Evolutionary conservation across 129 eudicot genomes (phyloP).

Genomic region (Pittosporum tobira): DNA sequence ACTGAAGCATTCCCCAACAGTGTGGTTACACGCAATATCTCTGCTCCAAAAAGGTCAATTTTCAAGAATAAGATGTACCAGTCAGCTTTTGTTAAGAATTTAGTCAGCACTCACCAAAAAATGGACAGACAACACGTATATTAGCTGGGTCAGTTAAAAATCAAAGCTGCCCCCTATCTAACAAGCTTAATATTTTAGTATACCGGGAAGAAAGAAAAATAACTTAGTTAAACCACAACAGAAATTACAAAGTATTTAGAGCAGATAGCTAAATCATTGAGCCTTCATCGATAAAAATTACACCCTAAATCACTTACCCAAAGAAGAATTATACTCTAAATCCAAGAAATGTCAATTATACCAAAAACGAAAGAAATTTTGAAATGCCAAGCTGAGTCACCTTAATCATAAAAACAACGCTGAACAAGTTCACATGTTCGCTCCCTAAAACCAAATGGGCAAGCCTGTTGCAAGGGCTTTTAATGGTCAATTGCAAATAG

Average conservation of each 20-base stretch:
- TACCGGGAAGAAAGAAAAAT: constrained; percentile 18
- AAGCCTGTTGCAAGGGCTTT: too few species aligned
- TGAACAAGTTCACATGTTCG: neutral
- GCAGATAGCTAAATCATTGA: too few species aligned
- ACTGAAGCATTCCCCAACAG: constrained; percentile 98
- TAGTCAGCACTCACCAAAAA: constrained; percentile 70
- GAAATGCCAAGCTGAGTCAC: neutral
- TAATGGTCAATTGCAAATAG: neutral
- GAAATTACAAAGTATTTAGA: neutral
- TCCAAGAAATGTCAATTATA: neutral
- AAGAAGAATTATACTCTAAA: neutral
- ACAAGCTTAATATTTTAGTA: constrained; percentile 16
- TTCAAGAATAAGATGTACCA: constrained; percentile 96
- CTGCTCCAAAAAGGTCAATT: constrained; percentile 99
- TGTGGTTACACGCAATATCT: constrained; percentile 99
- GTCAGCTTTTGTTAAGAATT: constrained; percentile 81
- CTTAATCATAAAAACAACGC: neutral
- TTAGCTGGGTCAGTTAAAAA: constrained; percentile 48
- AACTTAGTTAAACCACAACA: neutral
- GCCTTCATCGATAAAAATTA: too few species aligned
- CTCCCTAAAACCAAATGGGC: too few species aligned
- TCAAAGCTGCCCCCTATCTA: constrained; percentile 26
- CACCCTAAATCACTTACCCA: neutral
- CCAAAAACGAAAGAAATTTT: neutral
- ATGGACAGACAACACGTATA: constrained; percentile 43